Evolutionary conservation across 2,329 filamentous ascomycete genomes (phyloP), one percentile per base, ranked within the genome.

Genomic region (Xylariales sp.): DNA sequence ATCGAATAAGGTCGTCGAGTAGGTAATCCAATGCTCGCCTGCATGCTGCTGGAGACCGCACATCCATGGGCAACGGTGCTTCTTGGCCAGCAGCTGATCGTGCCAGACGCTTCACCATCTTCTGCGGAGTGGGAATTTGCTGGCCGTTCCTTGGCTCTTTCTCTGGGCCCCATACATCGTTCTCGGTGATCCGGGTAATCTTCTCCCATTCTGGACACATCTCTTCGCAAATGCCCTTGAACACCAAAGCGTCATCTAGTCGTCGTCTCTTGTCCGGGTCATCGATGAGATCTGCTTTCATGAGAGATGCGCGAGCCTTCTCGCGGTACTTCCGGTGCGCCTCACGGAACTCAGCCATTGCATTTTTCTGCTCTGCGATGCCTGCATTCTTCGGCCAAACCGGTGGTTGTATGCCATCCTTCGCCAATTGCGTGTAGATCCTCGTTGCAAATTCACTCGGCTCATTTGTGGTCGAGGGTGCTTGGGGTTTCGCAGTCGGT

Each of bases 151-250:
- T 51, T 16, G 51, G 51, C 18, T 69, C 66, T 51, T 76, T 80
- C 52, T 84, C 80, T 5, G 74, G 66, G 5, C 62, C 62, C 48
- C 75, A 71, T 16, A 81, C 70, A 46, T 83, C 76, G 50, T 70
- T 65, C 54, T 84, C 78, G 35, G 73, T 74, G 42, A 84, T 82
- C 46, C 80, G 71, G 37, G 70, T 76, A 24, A 82, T 71, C 56
- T 76, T 76, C 55, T 85, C 81, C 57, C 76, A 83, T 47, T 82
- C 76, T 4, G 81, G 81, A 46, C 81, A 85, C 80, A 84, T 84
- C 19, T 82, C 76, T 51, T 84, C 77, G 51, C 80, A 84, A 33
- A 80, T 82, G 11, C 81, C 81, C 55, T 80, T 80, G 54, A 85
- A 85, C 31, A 76, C 72, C 35, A 84, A 77, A 5, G 81, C 81